Conservation (phyloP, 2,329 filamentous ascomycete genomes). For the Botrytis elliptica region DNA sequence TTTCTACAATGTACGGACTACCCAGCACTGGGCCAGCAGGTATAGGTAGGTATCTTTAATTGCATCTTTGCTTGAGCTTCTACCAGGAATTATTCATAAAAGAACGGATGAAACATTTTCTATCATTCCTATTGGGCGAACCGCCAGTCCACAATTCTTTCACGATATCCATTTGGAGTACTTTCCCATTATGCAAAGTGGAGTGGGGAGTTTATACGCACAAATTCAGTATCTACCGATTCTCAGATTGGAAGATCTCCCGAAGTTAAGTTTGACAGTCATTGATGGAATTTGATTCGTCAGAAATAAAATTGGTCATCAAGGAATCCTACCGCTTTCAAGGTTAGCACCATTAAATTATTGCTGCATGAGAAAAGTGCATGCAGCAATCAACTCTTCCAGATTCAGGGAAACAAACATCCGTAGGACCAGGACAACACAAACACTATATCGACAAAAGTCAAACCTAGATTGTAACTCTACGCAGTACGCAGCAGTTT, state of each 20-base stretch:
- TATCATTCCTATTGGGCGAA: constrained; percentile 6
- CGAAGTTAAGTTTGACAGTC: neutral
- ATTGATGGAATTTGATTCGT: constrained; percentile 9
- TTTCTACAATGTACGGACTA: neutral
- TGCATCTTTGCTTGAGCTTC: neutral
- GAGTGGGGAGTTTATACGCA: constrained; percentile 1
- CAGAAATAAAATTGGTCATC: constrained; percentile 18
- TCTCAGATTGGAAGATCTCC: constrained; percentile 17
- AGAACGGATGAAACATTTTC: neutral
- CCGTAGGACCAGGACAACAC: neutral
- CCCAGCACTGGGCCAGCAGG: neutral
- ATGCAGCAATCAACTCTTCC: neutral
- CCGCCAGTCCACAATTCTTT: neutral
- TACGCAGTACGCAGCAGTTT: neutral
- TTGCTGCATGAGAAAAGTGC: neutral
- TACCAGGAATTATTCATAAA: neutral
- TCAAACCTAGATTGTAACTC: neutral
- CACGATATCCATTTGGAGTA: neutral
- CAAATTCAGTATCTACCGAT: neutral
- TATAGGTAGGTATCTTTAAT: neutral
- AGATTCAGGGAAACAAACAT: neutral
- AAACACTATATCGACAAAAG: neutral
- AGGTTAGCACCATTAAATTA: neutral
- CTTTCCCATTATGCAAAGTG: constrained; percentile 4
- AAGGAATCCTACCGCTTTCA: neutral